These are phyloP conservation scores for Sugiyamaella sp. DNA, from an alignment of 1,139 yeast species.

Conservation along the genomic window DNA sequence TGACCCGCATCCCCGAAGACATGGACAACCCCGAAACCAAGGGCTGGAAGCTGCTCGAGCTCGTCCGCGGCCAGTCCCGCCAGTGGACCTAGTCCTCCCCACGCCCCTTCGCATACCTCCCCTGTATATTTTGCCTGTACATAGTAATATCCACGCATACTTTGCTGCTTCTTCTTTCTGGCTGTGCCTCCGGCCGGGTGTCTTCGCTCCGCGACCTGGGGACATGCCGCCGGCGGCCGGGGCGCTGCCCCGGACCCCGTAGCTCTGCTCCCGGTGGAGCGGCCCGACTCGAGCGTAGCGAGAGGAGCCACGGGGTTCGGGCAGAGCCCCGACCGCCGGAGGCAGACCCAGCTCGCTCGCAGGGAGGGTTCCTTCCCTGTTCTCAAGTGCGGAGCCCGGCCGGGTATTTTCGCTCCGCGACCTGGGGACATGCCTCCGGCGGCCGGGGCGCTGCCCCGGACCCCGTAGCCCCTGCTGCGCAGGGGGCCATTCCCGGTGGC, in stretches of 20 bases:
- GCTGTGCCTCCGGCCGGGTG: constrained; percentile 1
- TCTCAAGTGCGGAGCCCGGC: no score
- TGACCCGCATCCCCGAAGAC: constrained; percentile 91
- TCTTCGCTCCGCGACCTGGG: constrained; percentile 2
- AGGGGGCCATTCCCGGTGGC: no score
- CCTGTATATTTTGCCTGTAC: constrained; percentile 19
- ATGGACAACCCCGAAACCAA: constrained; percentile 88
- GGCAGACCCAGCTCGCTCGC: no score
- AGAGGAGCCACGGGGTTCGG: constrained; percentile 7
- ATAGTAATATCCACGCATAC: constrained; percentile 14
- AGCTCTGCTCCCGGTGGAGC: no score
- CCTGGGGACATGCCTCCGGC: no score
- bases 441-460: no score
- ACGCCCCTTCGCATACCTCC: constrained; percentile 1
- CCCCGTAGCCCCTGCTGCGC: no score
- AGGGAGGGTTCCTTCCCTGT: no score
- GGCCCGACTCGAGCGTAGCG: background rate
- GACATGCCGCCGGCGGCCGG: no score
- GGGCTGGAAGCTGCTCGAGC: constrained; percentile 96
- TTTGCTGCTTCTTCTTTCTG: background rate
- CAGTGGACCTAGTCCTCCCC: constrained; percentile 66
- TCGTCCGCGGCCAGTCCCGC: constrained; percentile 92
- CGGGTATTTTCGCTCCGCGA: no score
- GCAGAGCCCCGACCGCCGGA: constrained; percentile 5
- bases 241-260: background rate